These are phyloP conservation scores for Pichia sp. DNA, from an alignment of 1,139 yeast genomes.

Conservation along the genomic window DNA sequence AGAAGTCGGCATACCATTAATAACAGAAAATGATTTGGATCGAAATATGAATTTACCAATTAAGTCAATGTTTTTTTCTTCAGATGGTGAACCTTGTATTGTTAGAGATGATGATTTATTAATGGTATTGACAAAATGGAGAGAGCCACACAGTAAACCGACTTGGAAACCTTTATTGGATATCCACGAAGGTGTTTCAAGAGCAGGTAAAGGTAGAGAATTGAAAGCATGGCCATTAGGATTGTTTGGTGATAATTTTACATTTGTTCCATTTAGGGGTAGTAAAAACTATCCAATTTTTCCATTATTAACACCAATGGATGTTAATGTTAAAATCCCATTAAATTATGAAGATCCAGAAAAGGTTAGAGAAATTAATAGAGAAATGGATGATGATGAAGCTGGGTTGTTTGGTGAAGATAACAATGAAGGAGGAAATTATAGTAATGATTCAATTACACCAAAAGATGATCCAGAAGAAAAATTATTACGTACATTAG, in stretches of 20 bases:
- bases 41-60: conserved; percentile 27
- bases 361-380: conserved; percentile 20
- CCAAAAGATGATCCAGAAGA: conserved; percentile 31
- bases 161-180: conserved; percentile 87
- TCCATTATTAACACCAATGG: conserved; percentile 82
- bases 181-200: conserved; percentile 50
- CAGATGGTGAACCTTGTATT: conserved; percentile 82
- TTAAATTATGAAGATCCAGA: conserved; percentile 27
- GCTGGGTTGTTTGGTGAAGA: conserved; percentile 28
- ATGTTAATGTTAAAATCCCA: conserved; percentile 66
- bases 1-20: conserved; percentile 32
- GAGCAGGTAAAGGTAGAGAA: conserved; percentile 39
- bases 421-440: conserved; percentile 14
- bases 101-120: conserved; percentile 74
- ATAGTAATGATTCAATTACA: conserved; percentile 23
- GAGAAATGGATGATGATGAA: conserved; percentile 23
- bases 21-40: conserved; percentile 26
- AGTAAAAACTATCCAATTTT: conserved; percentile 45
- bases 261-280: conserved; percentile 70
- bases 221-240: conserved; percentile 84
- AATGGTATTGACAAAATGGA: conserved; percentile 68
- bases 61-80: conserved; percentile 73
- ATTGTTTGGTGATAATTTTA: conserved; percentile 56
- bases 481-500: conserved; percentile 40
- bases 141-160: conserved; percentile 59